Evolutionary conservation across 2,329 filamentous ascomycete genomes (phyloP).

Genomic region (Diaporthe aspalathi): DNA sequence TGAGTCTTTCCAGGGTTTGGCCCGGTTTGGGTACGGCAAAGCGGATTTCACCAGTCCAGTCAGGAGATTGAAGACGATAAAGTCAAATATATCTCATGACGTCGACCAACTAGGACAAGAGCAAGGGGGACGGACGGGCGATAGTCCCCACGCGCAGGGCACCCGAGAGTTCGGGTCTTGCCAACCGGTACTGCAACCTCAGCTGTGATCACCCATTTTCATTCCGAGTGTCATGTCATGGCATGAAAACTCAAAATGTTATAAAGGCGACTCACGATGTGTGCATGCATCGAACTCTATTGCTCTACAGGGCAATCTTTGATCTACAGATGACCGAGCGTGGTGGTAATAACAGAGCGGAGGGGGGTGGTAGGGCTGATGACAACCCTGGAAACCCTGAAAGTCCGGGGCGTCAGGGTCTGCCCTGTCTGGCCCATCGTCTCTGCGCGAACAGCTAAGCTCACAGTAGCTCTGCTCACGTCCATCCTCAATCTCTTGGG

Average conservation of each 20-base stretch:
- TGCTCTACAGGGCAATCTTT: neutral
- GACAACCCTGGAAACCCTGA: neutral
- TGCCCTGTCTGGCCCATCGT: too few relatives aligned
- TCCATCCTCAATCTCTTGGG: neutral
- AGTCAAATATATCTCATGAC: conserved; percentile 29
- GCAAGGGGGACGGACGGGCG: neutral
- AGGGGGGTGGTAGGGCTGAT: too few relatives aligned
- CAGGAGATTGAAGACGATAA: neutral
- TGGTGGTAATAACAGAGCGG: neutral
- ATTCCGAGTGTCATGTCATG: neutral
- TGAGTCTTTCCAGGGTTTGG: neutral
- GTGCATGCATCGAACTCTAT: conserved; percentile 1
- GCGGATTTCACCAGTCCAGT: neutral
- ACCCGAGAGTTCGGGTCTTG: conserved; percentile 10
- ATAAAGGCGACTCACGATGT: neutral
- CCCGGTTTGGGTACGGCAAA: too few relatives aligned
- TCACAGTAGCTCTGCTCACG: neutral
- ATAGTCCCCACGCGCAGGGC: neutral
- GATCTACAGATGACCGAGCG: neutral
- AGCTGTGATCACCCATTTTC: neutral
- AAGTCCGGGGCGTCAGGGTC: neutral
- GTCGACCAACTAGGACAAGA: conserved; percentile 17
- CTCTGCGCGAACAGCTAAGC: neutral
- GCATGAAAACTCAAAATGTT: too few relatives aligned
- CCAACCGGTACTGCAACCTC: too few relatives aligned